These are phyloP conservation scores for Cordyceps pruinosa DNA, from an alignment of 2,329 filamentous ascomycete genomes.

Conservation along the genomic window DNA sequence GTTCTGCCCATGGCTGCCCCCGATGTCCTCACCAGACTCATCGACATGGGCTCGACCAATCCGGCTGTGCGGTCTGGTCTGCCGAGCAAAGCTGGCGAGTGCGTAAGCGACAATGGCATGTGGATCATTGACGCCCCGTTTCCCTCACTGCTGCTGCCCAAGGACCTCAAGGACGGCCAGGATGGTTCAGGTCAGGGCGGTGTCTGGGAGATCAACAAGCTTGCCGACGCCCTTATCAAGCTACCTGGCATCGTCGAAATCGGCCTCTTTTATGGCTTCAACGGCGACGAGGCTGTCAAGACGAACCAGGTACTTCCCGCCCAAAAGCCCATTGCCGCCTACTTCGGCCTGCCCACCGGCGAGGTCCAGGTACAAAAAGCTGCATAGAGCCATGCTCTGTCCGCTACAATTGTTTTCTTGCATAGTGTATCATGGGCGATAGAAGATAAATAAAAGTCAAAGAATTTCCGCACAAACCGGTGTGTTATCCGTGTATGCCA, in stretches of 20 bases:
- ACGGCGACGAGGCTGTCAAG: constrained; percentile 58
- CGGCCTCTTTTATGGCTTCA: constrained; percentile 78
- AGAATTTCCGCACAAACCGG: neutral
- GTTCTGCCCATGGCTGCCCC: constrained; percentile 79
- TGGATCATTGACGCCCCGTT: constrained; percentile 94
- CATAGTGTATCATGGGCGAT: neutral
- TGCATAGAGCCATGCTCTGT: constrained; percentile 16
- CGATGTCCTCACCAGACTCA: constrained; percentile 67
- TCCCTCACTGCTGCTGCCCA: constrained; percentile 57
- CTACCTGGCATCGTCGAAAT: constrained; percentile 88
- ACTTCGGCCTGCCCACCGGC: constrained; percentile 86
- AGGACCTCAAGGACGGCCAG: constrained; percentile 42
- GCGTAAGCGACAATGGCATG: constrained; percentile 53
- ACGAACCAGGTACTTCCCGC: constrained; percentile 57
- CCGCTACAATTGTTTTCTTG: neutral
- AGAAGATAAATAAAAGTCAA: neutral
- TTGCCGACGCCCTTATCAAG: constrained; percentile 68
- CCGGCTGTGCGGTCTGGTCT: constrained; percentile 67
- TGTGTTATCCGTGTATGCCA: constrained; percentile 5
- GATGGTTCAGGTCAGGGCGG: constrained; percentile 47
- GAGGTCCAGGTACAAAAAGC: constrained; percentile 46
- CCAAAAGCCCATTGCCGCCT: constrained; percentile 87
- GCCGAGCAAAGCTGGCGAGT: constrained; percentile 72
- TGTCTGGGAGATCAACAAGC: constrained; percentile 69
- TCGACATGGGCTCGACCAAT: constrained; percentile 62